Conservation (phyloP, 805 yeast species). For the Saccharomyces paradoxus region DNA sequence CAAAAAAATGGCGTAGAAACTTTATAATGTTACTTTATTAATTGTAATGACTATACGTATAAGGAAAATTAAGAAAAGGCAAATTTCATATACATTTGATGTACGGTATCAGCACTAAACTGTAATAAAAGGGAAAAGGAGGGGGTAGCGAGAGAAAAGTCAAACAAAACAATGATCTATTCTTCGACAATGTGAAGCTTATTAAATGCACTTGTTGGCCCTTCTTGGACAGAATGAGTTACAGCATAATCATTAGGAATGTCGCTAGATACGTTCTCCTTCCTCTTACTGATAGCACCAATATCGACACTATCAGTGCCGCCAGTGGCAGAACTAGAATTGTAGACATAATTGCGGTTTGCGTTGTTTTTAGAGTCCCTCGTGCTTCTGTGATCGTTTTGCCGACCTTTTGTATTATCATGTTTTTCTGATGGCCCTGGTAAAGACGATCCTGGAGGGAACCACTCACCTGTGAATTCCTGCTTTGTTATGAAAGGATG, state of each 20-base stretch:
- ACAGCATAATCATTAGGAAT: conserved; percentile 2
- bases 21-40: background rate
- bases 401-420: conserved; percentile 3
- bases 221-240: conserved; percentile 13
- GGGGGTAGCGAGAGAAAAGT: background rate
- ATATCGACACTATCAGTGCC: background rate
- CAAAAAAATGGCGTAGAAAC: background rate
- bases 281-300: background rate
- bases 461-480: conserved; percentile 46
- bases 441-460: conserved; percentile 37
- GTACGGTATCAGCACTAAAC: background rate
- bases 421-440: conserved; percentile 5
- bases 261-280: background rate
- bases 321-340: background rate
- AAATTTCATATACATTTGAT: background rate
- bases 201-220: conserved; percentile 15
- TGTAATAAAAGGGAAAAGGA: background rate
- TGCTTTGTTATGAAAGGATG: conserved; percentile 82
- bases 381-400: background rate
- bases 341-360: background rate
- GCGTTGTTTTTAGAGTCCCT: background rate
- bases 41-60: background rate
- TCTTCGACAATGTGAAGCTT: conserved; percentile 16
- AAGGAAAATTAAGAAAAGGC: background rate
- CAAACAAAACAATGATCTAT: background rate